Conservation (phyloP, 345 rosid genomes). For the Populus pruinosa region DNA sequence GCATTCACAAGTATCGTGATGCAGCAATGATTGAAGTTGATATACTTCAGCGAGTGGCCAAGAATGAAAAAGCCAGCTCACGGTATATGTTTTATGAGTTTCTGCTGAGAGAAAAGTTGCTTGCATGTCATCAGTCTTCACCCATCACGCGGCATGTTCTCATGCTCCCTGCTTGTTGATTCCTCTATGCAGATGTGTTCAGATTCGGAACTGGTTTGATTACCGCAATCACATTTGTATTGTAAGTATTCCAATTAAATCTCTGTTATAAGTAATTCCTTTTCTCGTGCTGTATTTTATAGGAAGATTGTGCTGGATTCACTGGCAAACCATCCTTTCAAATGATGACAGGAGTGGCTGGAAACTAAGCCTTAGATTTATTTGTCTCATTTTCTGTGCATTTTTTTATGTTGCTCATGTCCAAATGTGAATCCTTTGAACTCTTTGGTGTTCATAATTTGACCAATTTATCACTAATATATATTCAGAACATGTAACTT, state of each 20-base stretch:
- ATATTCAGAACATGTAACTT: background rate
- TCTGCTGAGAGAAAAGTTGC: conserved; percentile 18
- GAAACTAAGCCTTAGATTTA: background rate
- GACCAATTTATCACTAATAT: background rate
- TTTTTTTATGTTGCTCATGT: background rate
- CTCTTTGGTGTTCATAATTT: background rate
- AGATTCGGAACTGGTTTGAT: conserved; percentile 69
- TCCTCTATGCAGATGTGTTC: conserved; percentile 61
- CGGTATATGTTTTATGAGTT: conserved; percentile 35
- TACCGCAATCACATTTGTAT: conserved; percentile 72
- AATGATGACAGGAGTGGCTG: background rate
- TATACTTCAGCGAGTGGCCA: conserved; percentile 55
- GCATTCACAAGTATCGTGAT: conserved; percentile 60
- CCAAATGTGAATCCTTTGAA: background rate
- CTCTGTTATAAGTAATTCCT: background rate
- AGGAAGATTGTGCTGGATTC: conserved; percentile 1
- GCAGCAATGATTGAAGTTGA: conserved; percentile 79
- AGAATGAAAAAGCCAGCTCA: conserved; percentile 49
- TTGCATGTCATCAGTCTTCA: background rate
- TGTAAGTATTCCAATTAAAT: conserved; percentile 45
- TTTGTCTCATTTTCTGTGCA: background rate
- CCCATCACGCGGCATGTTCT: background rate
- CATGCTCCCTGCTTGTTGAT: background rate
- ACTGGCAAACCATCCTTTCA: background rate
- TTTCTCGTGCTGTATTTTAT: background rate